Evolutionary conservation across 768 basidiomycete species (phyloP), one percentile per base, ranked within the genome.

Genomic region (Chalciporus piperatus): DNA sequence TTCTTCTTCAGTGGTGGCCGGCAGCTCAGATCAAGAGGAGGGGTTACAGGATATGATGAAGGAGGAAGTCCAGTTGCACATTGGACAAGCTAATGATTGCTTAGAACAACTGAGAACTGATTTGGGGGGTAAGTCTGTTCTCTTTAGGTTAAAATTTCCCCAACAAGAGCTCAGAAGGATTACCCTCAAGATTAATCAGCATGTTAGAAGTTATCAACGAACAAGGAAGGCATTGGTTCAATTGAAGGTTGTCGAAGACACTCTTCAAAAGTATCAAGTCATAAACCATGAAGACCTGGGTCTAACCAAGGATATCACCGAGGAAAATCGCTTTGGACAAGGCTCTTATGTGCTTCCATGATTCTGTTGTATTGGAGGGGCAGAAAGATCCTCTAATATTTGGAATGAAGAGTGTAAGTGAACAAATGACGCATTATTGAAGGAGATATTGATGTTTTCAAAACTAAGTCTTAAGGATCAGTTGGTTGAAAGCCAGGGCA

Each of bases 311-410:
- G 50, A 55, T 7, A 45, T 55, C 5, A 55, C 30, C 4, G 54
- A 55, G 46, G 54, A 54, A 23, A 55, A 55, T 27, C 4, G 50
- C 20, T 51, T 50, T 42, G 50, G 49, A 2, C n/a, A n/a, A n/a
- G n/a, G n/a, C n/a, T n/a, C n/a, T n/a, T n/a, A n/a, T n/a, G n/a
- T n/a, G n/a, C n/a, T n/a, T n/a, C n/a, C n/a, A n/a, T n/a, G n/a
- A n/a, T n/a, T n/a, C n/a, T n/a, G n/a, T n/a, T n/a, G n/a, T n/a
- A n/a, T n/a, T n/a, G n/a, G n/a, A n/a, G n/a, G n/a, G n/a, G n/a
- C n/a, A n/a, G n/a, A n/a, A n/a, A n/a, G n/a, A n/a, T n/a, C n/a
- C n/a, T n/a, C n/a, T n/a, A n/a, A n/a, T n/a, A n/a, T n/a, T n/a
- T n/a, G n/a, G n/a, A n/a, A n/a, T n/a, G n/a, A n/a, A n/a, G n/a